Base-by-base conservation (phyloP, 106 monocot genomes). In the Iris macrosiphon region DNA sequence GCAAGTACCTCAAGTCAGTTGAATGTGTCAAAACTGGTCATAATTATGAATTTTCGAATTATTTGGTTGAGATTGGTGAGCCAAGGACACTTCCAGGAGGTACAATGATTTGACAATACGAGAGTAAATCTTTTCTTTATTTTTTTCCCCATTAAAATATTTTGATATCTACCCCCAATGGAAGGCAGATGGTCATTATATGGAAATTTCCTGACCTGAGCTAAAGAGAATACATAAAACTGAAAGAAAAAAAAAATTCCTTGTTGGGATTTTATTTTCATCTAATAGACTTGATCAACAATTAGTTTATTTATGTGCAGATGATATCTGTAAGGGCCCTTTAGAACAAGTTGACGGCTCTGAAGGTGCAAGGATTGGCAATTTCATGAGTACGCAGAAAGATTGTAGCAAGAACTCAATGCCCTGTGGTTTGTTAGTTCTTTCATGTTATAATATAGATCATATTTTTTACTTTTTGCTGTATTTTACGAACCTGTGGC, bases 31-130 rank as follows among this genome's bases (percentile, higher is more conserved):
- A 64, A 56, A 69, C 45, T 47, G 81, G 68, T 13, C 31, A 31
- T 24, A 52, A 27, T 6, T 66, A 27, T 52, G 72, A 73, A 18
- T 62, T 82, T 12, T 64, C 65, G 10, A 69, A 64, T 33, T 73
- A 70, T 57, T 64, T 82, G 35, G 59, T 82, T 55, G 60, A 80
- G 62, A 65, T 80, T 62, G 64, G 60, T 73, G 73, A 77, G 31
- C 55, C 43, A 57, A 21, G 61, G 18, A 45, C 31, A 39, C 16
- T 41, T 44, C 32, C 52, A 15, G 41, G 26, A 59, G 73, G 72
- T 79, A 48, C 17, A 24, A n/a, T 54, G 21, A 14, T 46, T 46
- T 20, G 34, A 6, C 7, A 35, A 35, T 35, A 35, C n/a, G n/a
- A n/a, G n/a, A n/a, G n/a, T n/a, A n/a, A n/a, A n/a, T n/a, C n/a